Percentiles rank a stretch among this genome's conserved stretches.
Evolutionary conservation across 2,329 filamentous ascomycete genomes (phyloP).

Genomic region (Aureobasidium pullulans): DNA sequence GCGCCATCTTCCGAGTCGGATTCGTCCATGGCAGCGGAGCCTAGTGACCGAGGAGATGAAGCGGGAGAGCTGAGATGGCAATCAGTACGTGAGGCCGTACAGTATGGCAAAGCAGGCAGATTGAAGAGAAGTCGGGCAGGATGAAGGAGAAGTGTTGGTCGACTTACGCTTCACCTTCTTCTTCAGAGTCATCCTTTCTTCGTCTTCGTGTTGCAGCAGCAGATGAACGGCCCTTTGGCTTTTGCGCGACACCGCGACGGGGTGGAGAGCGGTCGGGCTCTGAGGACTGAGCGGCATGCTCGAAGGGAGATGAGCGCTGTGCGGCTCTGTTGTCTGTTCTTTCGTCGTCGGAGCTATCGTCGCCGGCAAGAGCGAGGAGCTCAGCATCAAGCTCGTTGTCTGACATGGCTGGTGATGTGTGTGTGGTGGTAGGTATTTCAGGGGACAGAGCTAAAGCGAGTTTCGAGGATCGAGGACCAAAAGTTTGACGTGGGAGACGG

Average conservation of each 20-base stretch:
- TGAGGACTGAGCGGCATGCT: background rate
- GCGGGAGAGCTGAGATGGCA: slow-evolving; percentile 51
- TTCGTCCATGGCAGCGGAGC: slow-evolving; percentile 84
- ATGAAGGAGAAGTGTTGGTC: slow-evolving; percentile 3
- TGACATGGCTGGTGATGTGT: slow-evolving; percentile 54
- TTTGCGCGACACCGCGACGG: slow-evolving; percentile 38
- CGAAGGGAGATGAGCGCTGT: slow-evolving; percentile 16
- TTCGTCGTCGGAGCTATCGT: slow-evolving; percentile 44
- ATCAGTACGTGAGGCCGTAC: slow-evolving; percentile 13
- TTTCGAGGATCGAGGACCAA: background rate
- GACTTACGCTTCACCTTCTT: slow-evolving; percentile 79
- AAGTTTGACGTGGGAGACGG: background rate
- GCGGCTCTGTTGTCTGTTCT: slow-evolving; percentile 26
- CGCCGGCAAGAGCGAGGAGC: slow-evolving; percentile 83
- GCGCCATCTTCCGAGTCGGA: slow-evolving; percentile 61
- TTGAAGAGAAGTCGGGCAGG: slow-evolving; percentile 15
- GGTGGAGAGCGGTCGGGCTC: slow-evolving; percentile 27
- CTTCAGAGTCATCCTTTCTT: slow-evolving; percentile 55
- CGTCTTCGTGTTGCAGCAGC: slow-evolving; percentile 27
- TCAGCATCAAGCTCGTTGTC: slow-evolving; percentile 75
- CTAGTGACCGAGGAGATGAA: slow-evolving; percentile 64
- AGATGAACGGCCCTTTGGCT: slow-evolving; percentile 33
- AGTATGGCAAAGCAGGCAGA: slow-evolving; percentile 4
- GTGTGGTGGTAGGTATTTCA: background rate
- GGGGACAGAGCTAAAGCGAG: background rate